These are phyloP conservation scores for Globomyces pollinis-pini DNA, from an alignment of 192 early-diverging fungal genomes.

Conservation along the genomic window DNA sequence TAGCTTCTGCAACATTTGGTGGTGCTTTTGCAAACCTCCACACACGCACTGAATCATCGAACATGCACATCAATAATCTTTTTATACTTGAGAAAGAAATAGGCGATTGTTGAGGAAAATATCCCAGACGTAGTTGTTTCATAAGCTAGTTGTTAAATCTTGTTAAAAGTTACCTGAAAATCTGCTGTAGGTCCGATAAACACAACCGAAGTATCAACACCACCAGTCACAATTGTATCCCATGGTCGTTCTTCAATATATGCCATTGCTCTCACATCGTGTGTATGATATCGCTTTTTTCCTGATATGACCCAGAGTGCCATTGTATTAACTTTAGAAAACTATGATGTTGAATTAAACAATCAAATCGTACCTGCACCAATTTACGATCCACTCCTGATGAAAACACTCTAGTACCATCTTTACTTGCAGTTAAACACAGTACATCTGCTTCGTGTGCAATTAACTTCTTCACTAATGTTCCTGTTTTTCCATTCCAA, in stretches of 20 bases:
- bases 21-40: slow-evolving; percentile 79
- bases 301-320: slow-evolving; percentile 70
- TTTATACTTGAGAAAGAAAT: slow-evolving; percentile 24
- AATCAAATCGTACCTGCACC: slow-evolving; percentile 13
- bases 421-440: slow-evolving; percentile 59
- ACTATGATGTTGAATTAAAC: not conserved
- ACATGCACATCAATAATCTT: slow-evolving; percentile 51
- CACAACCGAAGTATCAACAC: slow-evolving; percentile 44
- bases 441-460: slow-evolving; percentile 85
- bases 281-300: slow-evolving; percentile 82
- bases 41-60: slow-evolving; percentile 58
- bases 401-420: slow-evolving; percentile 58
- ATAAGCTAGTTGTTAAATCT: no score
- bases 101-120: slow-evolving; percentile 52
- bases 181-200: slow-evolving; percentile 25
- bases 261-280: slow-evolving; percentile 86
- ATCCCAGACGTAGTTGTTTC: slow-evolving; percentile 37
- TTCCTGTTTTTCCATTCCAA: slow-evolving; percentile 68
- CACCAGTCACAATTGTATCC: slow-evolving; percentile 76
- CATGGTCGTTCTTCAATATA: slow-evolving; percentile 61
- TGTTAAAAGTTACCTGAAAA: slow-evolving; percentile 33
- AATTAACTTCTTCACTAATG: slow-evolving; percentile 60
- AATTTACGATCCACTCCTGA: slow-evolving; percentile 79
- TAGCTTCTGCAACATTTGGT: slow-evolving; percentile 14
- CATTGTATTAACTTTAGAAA: slow-evolving; percentile 10